Percentiles rank a stretch among this genome's conserved stretches.
Conservation (phyloP, 2,329 filamentous ascomycete species). For the Arthroderma uncinatum region DNA sequence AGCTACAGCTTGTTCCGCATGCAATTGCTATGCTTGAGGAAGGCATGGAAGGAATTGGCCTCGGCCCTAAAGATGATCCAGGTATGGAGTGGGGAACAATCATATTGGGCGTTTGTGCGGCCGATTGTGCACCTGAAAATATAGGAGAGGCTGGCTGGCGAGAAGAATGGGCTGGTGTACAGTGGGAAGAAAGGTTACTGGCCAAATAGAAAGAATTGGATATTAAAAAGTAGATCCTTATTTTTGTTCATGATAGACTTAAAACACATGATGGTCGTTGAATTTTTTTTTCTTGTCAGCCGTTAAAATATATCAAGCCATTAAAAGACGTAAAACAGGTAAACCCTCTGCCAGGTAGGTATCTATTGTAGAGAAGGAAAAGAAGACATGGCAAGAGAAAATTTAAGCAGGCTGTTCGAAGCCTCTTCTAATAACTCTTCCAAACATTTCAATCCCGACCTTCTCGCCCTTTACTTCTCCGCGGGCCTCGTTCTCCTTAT, state of each 20-base stretch:
- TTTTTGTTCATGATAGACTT: not conserved
- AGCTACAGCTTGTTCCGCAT: slow-evolving; percentile 84
- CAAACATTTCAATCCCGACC: slow-evolving; percentile 49
- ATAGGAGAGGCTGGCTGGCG: slow-evolving; percentile 62
- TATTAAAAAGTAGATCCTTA: not conserved
- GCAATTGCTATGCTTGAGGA: slow-evolving; percentile 80
- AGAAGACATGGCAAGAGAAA: slow-evolving; percentile 10
- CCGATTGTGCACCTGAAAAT: slow-evolving; percentile 58
- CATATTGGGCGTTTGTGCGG: slow-evolving; percentile 70
- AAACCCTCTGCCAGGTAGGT: not conserved
- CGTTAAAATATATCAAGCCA: slow-evolving; percentile 6
- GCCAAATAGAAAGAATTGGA: not conserved
- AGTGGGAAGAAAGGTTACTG: slow-evolving; percentile 68
- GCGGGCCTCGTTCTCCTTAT: slow-evolving; percentile 96
- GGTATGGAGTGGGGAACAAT: slow-evolving; percentile 99
- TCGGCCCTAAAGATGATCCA: slow-evolving; percentile 48
- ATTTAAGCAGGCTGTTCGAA: slow-evolving; percentile 66
- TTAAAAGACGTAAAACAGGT: slow-evolving; percentile 1
- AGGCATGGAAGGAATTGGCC: slow-evolving; percentile 49
- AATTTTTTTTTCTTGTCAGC: not conserved
- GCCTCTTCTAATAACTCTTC: slow-evolving; percentile 63
- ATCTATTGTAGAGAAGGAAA: slow-evolving; percentile 3
- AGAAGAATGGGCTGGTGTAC: slow-evolving; percentile 96
- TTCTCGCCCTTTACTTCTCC: slow-evolving; percentile 92
- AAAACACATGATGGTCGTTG: slow-evolving; percentile 1